These are phyloP conservation scores for Globisporangium nunn DNA, from an alignment of 352 stramenopile species.

Conservation along the genomic window DNA sequence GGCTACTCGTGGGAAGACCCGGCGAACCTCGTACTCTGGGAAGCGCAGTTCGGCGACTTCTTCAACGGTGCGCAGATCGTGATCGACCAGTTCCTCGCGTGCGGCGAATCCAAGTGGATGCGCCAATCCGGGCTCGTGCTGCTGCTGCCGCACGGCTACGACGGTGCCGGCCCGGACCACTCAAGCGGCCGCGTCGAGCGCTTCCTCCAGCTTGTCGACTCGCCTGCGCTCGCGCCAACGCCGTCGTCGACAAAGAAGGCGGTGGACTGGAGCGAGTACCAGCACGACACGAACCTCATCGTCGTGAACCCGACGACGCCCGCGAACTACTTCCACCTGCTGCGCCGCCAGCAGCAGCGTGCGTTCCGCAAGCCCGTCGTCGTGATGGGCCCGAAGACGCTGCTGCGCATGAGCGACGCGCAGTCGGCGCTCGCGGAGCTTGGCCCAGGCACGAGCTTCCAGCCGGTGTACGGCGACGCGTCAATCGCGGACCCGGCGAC, in stretches of 20 bases:
- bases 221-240: slow-evolving; percentile 36
- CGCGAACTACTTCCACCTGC: slow-evolving; percentile 95
- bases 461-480: slow-evolving; percentile 57
- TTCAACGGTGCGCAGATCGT: slow-evolving; percentile 86
- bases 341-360: slow-evolving; percentile 86
- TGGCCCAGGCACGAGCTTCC: slow-evolving; percentile 46
- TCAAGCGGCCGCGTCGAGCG: slow-evolving; percentile 78
- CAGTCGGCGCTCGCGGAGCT: slow-evolving; percentile 63
- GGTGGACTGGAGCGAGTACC: slow-evolving; percentile 42
- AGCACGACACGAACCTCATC: slow-evolving; percentile 81
- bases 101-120: slow-evolving; percentile 88
- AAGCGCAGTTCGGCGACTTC: slow-evolving; percentile 90
- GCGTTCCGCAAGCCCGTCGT: slow-evolving; percentile 70
- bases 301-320: slow-evolving; percentile 84
- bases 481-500: slow-evolving; percentile 34
- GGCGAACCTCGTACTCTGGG: slow-evolving; percentile 81
- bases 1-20: slow-evolving; percentile 86
- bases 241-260: slow-evolving; percentile 20
- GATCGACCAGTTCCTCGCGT: slow-evolving; percentile 86
- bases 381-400: slow-evolving; percentile 74
- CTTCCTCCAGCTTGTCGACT: slow-evolving; percentile 84
- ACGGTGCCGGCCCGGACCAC: slow-evolving; percentile 84
- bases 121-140: slow-evolving; percentile 79
- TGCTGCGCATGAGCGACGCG: slow-evolving; percentile 60
- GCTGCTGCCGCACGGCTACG: slow-evolving; percentile 84